Evolutionary conservation across 2,329 filamentous ascomycete genomes (phyloP), one percentile per base, ranked within the genome.

Genomic region (Ophiostoma quercus): DNA sequence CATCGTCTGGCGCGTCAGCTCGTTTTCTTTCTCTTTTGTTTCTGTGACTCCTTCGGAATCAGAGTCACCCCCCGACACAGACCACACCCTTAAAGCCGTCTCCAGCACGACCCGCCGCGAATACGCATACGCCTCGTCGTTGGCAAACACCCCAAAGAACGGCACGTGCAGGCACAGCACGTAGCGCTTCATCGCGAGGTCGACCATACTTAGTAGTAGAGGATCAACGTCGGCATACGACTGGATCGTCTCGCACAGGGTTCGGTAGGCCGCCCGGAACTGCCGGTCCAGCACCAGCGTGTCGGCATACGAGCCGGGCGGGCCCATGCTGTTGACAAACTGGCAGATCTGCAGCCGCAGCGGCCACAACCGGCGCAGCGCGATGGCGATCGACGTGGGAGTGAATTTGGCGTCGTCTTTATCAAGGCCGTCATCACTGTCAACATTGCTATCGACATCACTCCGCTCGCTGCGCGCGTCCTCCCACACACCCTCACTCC

Each of bases 131-230:
- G 79, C 77, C 41, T 84, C 79, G 1, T 79, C 76, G 5, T 80
- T 80, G 11, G 78, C 77, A 9, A 34, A 34, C 34, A 76, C 74
- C 25, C 71, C 71, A 25, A 84, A 79, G 76, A 83, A 82, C 0
- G 82, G 82, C 22, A 84, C 81, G 71, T 89, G 86, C 0, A 89
- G 80, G 0, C 82, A 80, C 19, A 88, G 78, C 72, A 84, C 80
- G 72, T 79, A 83, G 22, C 80, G 81, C 67, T 82, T 81, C 11
- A 81, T 74, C 68, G 80, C 74, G 54, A 82, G 75, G 70, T 84
- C 82, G 0, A 79, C 77, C 5, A 82, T 68, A 0, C 79, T 11
- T 8, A 57, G 9, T n/a, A 57, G 1, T 1, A 57, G 9, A 3
- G 51, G 8, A n/a, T 25, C 51, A n/a, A 3, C 19, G 2, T 25